Evolutionary conservation across 805 yeast genomes (phyloP).

Genomic region (Hanseniaspora occidentalis): DNA sequence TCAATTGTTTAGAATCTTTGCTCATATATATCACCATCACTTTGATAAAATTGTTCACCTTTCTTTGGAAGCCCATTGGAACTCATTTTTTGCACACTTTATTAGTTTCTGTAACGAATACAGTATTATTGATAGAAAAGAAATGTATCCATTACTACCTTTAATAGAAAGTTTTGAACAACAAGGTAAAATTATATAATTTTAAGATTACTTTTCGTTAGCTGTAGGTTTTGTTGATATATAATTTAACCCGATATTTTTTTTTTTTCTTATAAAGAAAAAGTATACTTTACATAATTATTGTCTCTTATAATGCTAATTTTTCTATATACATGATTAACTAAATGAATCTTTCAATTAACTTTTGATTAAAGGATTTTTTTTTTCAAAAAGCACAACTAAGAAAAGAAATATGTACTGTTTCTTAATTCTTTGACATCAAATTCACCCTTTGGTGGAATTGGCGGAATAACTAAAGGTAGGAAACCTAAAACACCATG

Average conservation of each 20-base stretch:
- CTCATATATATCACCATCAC: conserved; percentile 89
- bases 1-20: conserved; percentile 92
- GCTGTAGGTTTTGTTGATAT: too few species aligned
- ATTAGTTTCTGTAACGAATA: conserved; percentile 79
- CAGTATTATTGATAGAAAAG: conserved; percentile 64
- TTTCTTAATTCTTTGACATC: conserved; percentile 62
- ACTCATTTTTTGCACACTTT: conserved; percentile 91
- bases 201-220: neutral
- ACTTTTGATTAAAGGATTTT: neutral
- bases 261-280: neutral
- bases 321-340: neutral
- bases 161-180: conserved; percentile 69
- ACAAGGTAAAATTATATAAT: conserved; percentile 64
- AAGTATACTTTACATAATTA: neutral
- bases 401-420: conserved; percentile 67
- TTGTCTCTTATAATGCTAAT: neutral
- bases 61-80: conserved; percentile 94
- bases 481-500: conserved; percentile 35
- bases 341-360: too few species aligned
- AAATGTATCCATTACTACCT: conserved; percentile 64
- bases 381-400: neutral
- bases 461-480: conserved; percentile 57
- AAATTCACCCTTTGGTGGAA: conserved; percentile 74
- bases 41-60: conserved; percentile 88
- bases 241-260: too few species aligned